Evolutionary conservation across 2,329 filamentous ascomycete genomes (phyloP).

Genomic region (Paraphoma sp.): DNA sequence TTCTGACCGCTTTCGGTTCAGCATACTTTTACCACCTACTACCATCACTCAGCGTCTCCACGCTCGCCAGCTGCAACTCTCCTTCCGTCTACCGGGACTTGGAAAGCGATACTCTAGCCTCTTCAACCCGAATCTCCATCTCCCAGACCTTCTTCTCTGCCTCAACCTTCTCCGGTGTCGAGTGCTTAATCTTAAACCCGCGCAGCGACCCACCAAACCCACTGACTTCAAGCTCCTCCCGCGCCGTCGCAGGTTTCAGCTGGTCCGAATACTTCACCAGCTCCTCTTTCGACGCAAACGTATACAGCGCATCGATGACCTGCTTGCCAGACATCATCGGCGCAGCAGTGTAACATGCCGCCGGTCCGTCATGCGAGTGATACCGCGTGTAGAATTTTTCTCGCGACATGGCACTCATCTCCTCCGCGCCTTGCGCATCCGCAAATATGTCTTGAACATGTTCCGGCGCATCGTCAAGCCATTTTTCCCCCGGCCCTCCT

Average conservation of each 20-base stretch:
- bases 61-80: too few species aligned
- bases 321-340: neutral
- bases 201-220: neutral
- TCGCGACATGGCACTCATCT: neutral
- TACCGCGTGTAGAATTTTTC: neutral
- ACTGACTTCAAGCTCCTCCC: too few species aligned
- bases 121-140: slow-evolving; percentile 7
- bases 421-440: neutral
- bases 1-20: too few species aligned
- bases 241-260: neutral
- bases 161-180: slow-evolving; percentile 1
- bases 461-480: neutral
- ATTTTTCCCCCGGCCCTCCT: neutral
- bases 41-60: too few species aligned
- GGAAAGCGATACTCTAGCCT: too few species aligned
- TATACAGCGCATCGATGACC: neutral
- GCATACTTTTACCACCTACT: too few species aligned
- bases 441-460: neutral
- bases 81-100: too few species aligned
- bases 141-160: slow-evolving; percentile 9
- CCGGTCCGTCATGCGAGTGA: neutral
- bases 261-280: neutral
- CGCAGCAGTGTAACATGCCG: neutral
- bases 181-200: neutral
- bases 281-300: neutral